Percentiles rank a stretch among this genome's conserved stretches.
Conservation (phyloP, 164 flowering plant species). For the Annona cherimola region DNA sequence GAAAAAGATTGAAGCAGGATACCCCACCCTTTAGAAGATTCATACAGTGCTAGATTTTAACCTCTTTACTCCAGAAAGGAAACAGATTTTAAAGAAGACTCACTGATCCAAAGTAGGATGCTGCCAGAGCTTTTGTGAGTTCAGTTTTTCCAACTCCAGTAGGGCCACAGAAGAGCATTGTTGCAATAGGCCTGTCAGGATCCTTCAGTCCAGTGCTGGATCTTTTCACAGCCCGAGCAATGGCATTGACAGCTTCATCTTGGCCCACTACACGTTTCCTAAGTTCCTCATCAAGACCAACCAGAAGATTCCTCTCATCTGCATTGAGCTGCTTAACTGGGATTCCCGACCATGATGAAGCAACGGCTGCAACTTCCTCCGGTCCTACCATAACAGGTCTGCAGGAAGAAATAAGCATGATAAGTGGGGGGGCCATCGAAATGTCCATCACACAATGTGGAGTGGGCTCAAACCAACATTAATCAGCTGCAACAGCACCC, state of each 20-base stretch:
- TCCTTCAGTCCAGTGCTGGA: conserved; percentile 72
- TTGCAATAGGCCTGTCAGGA: conserved; percentile 77
- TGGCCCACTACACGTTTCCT: conserved; percentile 70
- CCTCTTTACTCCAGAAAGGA: not conserved
- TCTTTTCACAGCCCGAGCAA: conserved; percentile 80
- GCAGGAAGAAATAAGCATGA: conserved; percentile 12
- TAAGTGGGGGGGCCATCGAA: not conserved
- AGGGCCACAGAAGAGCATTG: conserved; percentile 86
- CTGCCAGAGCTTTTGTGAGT: conserved; percentile 76
- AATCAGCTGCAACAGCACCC: too few species aligned
- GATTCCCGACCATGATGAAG: conserved; percentile 79
- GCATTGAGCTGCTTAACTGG: conserved; percentile 73
- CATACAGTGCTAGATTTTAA: not conserved
- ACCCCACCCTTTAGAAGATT: not conserved
- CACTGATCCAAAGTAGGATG: conserved; percentile 84
- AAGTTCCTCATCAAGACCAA: conserved; percentile 67
- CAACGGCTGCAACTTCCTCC: conserved; percentile 76
- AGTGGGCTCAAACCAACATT: not conserved
- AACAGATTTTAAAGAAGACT: conserved; percentile 14
- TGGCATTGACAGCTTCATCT: conserved; percentile 82
- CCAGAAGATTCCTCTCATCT: conserved; percentile 57
- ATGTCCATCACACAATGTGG: not conserved
- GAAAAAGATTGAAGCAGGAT: not conserved
- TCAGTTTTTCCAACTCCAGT: conserved; percentile 98
- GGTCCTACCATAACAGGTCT: conserved; percentile 59